Evolutionary conservation across 2,329 filamentous ascomycete species (phyloP).

Genomic region (Colletotrichum sansevieriae): DNA sequence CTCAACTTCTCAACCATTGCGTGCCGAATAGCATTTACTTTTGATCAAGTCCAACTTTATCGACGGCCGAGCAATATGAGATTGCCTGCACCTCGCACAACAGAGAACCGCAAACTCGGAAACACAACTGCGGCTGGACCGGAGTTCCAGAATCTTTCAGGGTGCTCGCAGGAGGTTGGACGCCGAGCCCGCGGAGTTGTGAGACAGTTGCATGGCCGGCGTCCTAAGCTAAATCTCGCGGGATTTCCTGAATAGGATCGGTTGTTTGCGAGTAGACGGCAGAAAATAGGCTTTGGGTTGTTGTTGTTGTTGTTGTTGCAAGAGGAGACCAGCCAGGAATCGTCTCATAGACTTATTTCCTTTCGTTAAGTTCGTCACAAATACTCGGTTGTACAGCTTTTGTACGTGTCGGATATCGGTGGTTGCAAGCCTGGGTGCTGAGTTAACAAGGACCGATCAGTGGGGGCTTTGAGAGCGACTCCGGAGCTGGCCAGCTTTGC

Average conservation of each 20-base stretch:
- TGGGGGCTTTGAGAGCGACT: conserved; percentile 29
- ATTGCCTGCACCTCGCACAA: conserved; percentile 20
- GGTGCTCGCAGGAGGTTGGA: conserved; percentile 22
- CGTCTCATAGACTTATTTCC: conserved; percentile 17
- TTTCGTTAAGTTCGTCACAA: not conserved
- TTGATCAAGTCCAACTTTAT: not conserved
- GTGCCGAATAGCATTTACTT: not conserved
- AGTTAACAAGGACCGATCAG: conserved; percentile 30
- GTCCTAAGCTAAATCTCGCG: conserved; percentile 30
- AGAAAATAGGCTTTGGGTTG: not conserved
- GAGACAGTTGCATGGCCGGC: conserved; percentile 37
- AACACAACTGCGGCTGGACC: conserved; percentile 30
- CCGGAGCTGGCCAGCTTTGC: conserved; percentile 24
- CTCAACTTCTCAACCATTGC: conserved; percentile 1
- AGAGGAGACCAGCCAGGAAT: conserved; percentile 16
- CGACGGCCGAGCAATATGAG: not conserved
- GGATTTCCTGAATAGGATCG: conserved; percentile 33
- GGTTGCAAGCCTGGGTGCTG: conserved; percentile 6
- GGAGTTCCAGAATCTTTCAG: conserved; percentile 36
- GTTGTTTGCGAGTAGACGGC: conserved; percentile 5
- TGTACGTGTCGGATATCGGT: not conserved
- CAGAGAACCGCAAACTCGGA: conserved; percentile 23
- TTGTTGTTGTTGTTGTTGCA: not conserved
- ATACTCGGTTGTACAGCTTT: not conserved
- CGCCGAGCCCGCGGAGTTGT: conserved; percentile 32